phyloP scores from a whole-genome alignment of 768 basidiomycete species.

The Gautieria morchelliformis region DNA sequence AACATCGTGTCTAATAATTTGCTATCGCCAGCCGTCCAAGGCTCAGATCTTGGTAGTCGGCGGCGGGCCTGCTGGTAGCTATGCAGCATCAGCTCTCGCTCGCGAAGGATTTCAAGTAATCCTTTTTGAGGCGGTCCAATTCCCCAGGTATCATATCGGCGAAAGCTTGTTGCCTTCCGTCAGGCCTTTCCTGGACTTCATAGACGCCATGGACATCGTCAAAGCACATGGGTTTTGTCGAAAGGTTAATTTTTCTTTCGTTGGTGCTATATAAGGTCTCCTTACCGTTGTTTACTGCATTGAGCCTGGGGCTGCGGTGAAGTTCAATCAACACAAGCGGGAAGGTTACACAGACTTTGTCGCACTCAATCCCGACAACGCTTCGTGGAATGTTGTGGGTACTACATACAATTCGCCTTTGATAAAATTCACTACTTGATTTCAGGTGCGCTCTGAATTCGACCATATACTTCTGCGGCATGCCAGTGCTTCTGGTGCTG shows the following conservation, averaged over 20 bases:
- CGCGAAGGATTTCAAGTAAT: constrained; percentile 52
- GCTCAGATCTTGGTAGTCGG: background rate
- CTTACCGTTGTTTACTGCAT: background rate
- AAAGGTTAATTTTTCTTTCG: constrained; percentile 25
- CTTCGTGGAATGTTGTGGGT: constrained; percentile 55
- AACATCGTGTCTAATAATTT: no score
- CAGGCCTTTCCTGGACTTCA: constrained; percentile 42
- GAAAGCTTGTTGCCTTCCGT: constrained; percentile 48
- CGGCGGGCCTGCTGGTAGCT: constrained; percentile 39
- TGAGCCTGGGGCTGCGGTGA: constrained; percentile 54
- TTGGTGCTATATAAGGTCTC: background rate
- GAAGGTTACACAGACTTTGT: constrained; percentile 58
- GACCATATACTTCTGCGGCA: constrained; percentile 7
- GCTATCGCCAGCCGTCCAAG: background rate
- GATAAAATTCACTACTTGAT: background rate
- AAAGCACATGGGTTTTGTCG: constrained; percentile 32
- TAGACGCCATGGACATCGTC: constrained; percentile 38
- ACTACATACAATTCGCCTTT: background rate
- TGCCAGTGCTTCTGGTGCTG: background rate
- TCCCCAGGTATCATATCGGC: constrained; percentile 35
- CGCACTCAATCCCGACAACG: constrained; percentile 36
- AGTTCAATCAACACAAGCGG: constrained; percentile 42
- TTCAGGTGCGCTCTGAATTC: constrained; percentile 4
- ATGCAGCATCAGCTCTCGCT: constrained; percentile 43
- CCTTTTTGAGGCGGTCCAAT: constrained; percentile 43